Evolutionary conservation across 1,139 yeast species (phyloP), one percentile per base, ranked within the genome.

Genomic region (Candida dubliniensis): DNA sequence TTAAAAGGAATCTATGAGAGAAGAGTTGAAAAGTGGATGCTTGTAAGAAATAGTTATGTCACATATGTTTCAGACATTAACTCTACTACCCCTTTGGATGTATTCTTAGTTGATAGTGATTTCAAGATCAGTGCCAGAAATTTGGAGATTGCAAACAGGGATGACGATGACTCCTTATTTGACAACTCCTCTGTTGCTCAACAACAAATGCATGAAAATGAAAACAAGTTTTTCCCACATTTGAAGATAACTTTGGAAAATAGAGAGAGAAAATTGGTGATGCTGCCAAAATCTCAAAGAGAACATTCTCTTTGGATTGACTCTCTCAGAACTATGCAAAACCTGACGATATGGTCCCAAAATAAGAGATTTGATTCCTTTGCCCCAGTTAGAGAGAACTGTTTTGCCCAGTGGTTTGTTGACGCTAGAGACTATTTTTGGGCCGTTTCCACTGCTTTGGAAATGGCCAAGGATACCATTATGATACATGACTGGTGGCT

Each of bases 401-500:
- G 89, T 47, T 88, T 81, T 66, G 96, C 97, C 4, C 96, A 93
- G 61, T 93, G 96, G 95, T 84, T 93, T 68, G 98, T 95, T 6
- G 99, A 95, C 66, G 99, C 88, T 2, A 72, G 98, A 58, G 99
- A 95, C 63, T 88, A 95, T 63, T 87, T 89, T 67, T 95, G 98
- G 98, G 95, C 97, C 1, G 82, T 91, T 4, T 87, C 96, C 35
- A 82, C 90, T 6, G 99, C 98, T 0, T 71, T 93, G 48, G 91
- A 86, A 54, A 84, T 88, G 88, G 99, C 99, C 1, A 84, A 84
- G 55, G 99, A 93, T 68, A 95, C 87, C 1, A 86, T 95, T 36
- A 95, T 84, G 61, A 89, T 95, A 43, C 98, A 93, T 61, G 99
- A 93, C 61, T 95, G 99, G 99, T 95, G 99, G 99, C 71, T 95